A percentile compares a stretch with the other conserved stretches of the same genome.
Evolutionary conservation across 768 basidiomycete species (phyloP).

Genomic region (Boletus fagicola): DNA sequence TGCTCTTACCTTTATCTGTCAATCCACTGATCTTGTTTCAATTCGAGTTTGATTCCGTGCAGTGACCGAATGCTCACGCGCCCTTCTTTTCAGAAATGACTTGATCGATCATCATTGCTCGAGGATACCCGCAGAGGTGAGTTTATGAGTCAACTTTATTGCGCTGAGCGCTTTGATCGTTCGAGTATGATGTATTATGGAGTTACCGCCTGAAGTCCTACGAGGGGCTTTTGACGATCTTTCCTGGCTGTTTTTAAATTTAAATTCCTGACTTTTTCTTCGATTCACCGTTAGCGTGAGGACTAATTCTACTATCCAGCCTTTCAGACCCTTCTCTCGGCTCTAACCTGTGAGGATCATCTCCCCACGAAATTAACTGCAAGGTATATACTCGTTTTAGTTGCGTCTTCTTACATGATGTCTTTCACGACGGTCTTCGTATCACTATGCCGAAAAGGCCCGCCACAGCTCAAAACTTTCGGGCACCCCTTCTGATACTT

Average conservation of each 20-base stretch:
- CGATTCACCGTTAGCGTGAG: not conserved
- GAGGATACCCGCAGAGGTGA: constrained; percentile 2
- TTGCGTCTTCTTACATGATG: constrained; percentile 14
- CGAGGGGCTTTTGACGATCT: constrained; percentile 58
- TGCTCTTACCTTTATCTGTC: constrained; percentile 65
- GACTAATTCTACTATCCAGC: not conserved
- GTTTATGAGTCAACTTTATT: not conserved
- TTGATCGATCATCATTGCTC: not conserved
- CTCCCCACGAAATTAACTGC: not conserved
- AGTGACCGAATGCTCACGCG: not conserved
- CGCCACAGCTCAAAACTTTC: constrained; percentile 83
- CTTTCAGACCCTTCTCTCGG: not conserved
- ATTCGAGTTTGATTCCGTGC: not conserved
- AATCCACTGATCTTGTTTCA: constrained; percentile 55
- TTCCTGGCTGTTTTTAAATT: constrained; percentile 74
- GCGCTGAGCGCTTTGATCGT: not conserved
- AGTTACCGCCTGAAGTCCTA: constrained; percentile 80
- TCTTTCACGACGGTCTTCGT: constrained; percentile 88
- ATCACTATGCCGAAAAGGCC: constrained; percentile 82
- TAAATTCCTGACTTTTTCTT: constrained; percentile 47
- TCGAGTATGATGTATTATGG: constrained; percentile 43
- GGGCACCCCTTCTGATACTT: constrained; percentile 73
- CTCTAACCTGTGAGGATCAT: not conserved
- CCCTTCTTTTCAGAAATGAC: constrained; percentile 1
- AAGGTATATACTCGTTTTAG: constrained; percentile 10